Evolutionary conservation across 805 yeast species (phyloP), one percentile per base, ranked within the genome.

Genomic region (Starmerella tilneyi): DNA sequence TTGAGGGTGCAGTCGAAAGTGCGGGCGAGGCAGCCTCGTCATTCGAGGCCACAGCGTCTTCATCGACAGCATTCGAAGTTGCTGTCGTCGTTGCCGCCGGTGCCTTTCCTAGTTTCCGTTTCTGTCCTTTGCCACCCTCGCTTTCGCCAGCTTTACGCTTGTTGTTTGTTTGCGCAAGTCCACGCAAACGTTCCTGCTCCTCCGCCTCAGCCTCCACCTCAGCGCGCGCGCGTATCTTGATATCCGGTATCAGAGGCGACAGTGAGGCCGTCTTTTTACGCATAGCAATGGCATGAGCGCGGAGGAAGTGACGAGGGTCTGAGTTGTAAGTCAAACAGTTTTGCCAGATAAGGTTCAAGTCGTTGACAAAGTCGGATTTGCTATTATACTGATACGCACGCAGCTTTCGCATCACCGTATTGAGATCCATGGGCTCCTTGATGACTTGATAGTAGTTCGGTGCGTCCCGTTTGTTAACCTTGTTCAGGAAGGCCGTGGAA

Each of bases 381-480:
- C 85, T 82, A 49, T 72, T 74, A 63, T 92, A 92, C 55, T 84
- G 89, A 50, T 84, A 77, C 5, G 73, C 68, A 58, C 86, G 86
- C 56, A 94, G 66, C 61, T 89, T 92, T 58, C 86, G 88, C 78
- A 85, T 71, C 12, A 94, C 95, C 0, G 96, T 89, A 58, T 86
- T 88, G 54, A 92, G 69, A 59, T 92, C 99, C 99, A 92, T 92
- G 19, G 99, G 97, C 47, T 75, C 76, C 56, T 85, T 88, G 57
- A 92, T 89, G 33, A 92, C 72, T 46, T 81, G 79, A 53, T 85
- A 85, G 63, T 92, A 92, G 60, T 92, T 92, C 7, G 98, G 99
- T 0, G 99, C 99, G 58, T 92, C 99, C 45, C 98, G 73, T 60
- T 92, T 92, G 47, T 92, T 84, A n/a, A 92, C 99, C 59, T 84